These are phyloP conservation scores for Saturnispora saitoi DNA, from an alignment of 805 yeast species.

Conservation along the genomic window DNA sequence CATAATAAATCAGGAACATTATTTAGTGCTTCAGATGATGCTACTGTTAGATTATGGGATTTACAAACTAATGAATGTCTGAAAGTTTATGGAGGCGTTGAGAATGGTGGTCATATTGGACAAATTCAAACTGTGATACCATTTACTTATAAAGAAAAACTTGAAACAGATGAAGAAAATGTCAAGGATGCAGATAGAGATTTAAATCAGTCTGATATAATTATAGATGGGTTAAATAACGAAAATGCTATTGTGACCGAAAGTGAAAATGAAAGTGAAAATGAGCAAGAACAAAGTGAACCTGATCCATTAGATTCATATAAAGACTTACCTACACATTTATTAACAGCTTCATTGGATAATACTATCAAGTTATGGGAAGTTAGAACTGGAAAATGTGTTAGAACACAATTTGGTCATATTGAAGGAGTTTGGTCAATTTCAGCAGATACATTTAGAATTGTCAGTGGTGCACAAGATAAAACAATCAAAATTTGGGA, in stretches of 20 bases:
- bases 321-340: slow-evolving; percentile 62
- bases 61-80: slow-evolving; percentile 70
- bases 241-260: slow-evolving; percentile 11
- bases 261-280: slow-evolving; percentile 8
- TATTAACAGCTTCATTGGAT: slow-evolving; percentile 81
- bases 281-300: slow-evolving; percentile 16
- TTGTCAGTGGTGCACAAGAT: slow-evolving; percentile 93
- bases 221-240: slow-evolving; percentile 29
- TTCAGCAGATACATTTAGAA: slow-evolving; percentile 90
- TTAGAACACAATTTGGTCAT: slow-evolving; percentile 94
- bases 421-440: slow-evolving; percentile 98
- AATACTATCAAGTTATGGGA: slow-evolving; percentile 94
- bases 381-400: slow-evolving; percentile 74
- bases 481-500: slow-evolving; percentile 90
- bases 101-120: slow-evolving; percentile 78
- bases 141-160: slow-evolving; percentile 55
- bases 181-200: slow-evolving; percentile 12
- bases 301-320: slow-evolving; percentile 17
- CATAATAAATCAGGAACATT: slow-evolving; percentile 72
- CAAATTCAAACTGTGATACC: slow-evolving; percentile 93
- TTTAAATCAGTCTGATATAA: slow-evolving; percentile 24
- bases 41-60: slow-evolving; percentile 94
- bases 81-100: slow-evolving; percentile 67
- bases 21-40: slow-evolving; percentile 85
- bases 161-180: slow-evolving; percentile 29